Conservation (phyloP, 495 filamentous ascomycete genomes). For the Chaetomidium leptoderma region DNA sequence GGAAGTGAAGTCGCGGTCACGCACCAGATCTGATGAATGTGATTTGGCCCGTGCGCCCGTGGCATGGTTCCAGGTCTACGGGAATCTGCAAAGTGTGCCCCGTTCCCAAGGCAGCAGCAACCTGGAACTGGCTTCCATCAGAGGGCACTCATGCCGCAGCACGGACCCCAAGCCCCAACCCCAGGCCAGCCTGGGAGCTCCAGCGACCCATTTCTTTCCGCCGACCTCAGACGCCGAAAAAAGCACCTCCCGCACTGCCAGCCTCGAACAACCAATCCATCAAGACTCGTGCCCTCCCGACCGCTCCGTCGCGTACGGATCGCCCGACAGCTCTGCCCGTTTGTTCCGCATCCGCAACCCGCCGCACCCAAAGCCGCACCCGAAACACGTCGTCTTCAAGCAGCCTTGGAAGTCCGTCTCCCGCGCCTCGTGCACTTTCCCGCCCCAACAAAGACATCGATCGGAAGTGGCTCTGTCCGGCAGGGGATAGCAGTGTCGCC, state of each 20-base stretch:
- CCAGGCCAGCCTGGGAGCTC: constrained; percentile 19
- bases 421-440: constrained; percentile 5
- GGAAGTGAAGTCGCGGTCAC: no score
- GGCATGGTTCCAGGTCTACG: no score
- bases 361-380: background rate
- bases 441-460: background rate
- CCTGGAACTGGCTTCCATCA: constrained; percentile 1
- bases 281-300: constrained; percentile 18
- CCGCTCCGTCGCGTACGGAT: constrained; percentile 11
- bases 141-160: no score
- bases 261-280: constrained; percentile 21
- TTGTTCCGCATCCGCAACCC: background rate
- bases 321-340: constrained; percentile 9
- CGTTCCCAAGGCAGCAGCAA: constrained; percentile 18
- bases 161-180: constrained; percentile 18
- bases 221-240: constrained; percentile 35
- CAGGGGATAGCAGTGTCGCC: constrained; percentile 32
- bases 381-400: background rate
- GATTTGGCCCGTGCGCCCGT: no score
- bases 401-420: background rate
- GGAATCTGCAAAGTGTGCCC: no score
- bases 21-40: no score
- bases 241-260: constrained; percentile 22
- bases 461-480: constrained; percentile 31
- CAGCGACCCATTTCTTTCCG: constrained; percentile 33